Conservation (phyloP, 768 basidiomycete species). For the Termitomyces eurrhizus region DNA sequence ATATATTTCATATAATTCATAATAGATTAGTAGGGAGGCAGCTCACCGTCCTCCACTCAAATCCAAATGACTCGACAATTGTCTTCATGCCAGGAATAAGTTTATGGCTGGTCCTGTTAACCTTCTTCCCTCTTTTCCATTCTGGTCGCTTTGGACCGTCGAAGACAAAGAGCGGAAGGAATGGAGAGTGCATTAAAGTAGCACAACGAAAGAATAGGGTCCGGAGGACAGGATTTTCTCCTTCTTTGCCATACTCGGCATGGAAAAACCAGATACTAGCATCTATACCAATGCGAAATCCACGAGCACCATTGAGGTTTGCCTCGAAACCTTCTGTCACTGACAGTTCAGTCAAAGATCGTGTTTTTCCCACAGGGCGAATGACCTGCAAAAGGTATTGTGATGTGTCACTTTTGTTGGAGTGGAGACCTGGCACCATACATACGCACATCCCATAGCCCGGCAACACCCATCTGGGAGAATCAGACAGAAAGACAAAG, state of each 20-base stretch:
- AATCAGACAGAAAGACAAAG: neutral
- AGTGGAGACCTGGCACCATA: neutral
- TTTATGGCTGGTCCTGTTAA: slow-evolving; percentile 58
- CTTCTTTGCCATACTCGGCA: slow-evolving; percentile 67
- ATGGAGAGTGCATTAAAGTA: slow-evolving; percentile 69
- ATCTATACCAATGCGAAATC: slow-evolving; percentile 83
- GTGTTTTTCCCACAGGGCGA: slow-evolving; percentile 63
- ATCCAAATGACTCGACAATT: slow-evolving; percentile 76
- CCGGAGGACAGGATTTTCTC: slow-evolving; percentile 84
- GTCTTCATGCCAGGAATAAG: slow-evolving; percentile 74
- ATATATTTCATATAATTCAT: slow-evolving; percentile 17
- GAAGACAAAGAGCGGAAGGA: slow-evolving; percentile 89
- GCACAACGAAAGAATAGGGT: slow-evolving; percentile 85
- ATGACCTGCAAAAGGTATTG: slow-evolving; percentile 42
- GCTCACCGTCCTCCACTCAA: slow-evolving; percentile 68
- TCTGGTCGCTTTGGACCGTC: slow-evolving; percentile 84
- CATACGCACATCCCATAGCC: slow-evolving; percentile 39
- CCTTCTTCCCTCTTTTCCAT: slow-evolving; percentile 73
- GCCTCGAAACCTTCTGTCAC: slow-evolving; percentile 71
- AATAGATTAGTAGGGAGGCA: slow-evolving; percentile 17
- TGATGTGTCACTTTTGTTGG: slow-evolving; percentile 7
- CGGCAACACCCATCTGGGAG: slow-evolving; percentile 32
- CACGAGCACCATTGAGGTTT: slow-evolving; percentile 61
- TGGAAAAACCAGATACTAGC: slow-evolving; percentile 87
- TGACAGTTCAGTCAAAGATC: slow-evolving; percentile 75